Evolutionary conservation across 2,329 filamentous ascomycete genomes (phyloP), one percentile per base, ranked within the genome.

Genomic region (Exserohilum turcica): DNA sequence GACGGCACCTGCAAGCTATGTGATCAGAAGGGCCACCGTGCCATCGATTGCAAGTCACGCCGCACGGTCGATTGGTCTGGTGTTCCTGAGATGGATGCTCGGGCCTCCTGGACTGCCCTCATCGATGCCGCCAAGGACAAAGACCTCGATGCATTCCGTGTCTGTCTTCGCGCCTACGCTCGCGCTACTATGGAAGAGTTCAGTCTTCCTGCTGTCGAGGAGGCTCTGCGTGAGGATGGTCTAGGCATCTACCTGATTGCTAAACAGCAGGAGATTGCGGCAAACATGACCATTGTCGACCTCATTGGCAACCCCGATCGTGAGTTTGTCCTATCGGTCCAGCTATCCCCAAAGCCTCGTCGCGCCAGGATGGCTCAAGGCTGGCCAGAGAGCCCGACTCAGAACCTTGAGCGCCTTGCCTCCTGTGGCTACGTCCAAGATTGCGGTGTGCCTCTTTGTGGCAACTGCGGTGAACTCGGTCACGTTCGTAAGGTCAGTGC

Each of bases 351-450:
- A 28, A 83, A 83, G 59, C 82, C 87, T 43, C 82, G 82, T 45
- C 69, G 73, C 39, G 56, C 60, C 10, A 74, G 64, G 61, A 83
- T 89, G 70, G 79, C 78, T 16, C 78, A 82, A 1, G 70, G 76
- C 1, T 91, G 86, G 84, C 88, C 88, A 3, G 73, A 79, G 52
- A 76, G 76, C 21, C 66, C 77, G 0, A 82, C 82, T 12, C 84
- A 89, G 65, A 88, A 90, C 61, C 54, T 87, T 3, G 73, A 78
- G 57, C 86, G 88, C 29, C 81, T 91, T n/a, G 74, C 77, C 2
- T 81, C 89, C 57, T 86, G 86, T 38, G 88, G 88, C 3, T 84
- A 87, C 56, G 77, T 85, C 12, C 82, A 87, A 27, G 79, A 85
- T 47, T 79, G 82, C 37, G 82, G 83, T 39, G 70, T 87, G 29